Evolutionary conservation across 169 alveolate genomes (phyloP).

Genomic region (Plasmodium coatneyi): DNA sequence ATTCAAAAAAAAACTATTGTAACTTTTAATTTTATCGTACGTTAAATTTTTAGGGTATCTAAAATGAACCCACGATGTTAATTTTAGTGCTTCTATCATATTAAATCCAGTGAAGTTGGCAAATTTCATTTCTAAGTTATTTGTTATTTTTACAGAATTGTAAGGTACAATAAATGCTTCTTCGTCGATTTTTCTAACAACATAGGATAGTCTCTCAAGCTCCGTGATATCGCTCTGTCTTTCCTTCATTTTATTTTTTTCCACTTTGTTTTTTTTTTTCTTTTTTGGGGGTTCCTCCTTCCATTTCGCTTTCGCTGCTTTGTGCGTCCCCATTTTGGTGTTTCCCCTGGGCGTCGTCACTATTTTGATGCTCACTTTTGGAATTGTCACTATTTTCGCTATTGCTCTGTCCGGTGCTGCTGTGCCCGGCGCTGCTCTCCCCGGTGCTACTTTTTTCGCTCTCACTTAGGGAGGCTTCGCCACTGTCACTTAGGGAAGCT

Average conservation of each 20-base stretch:
- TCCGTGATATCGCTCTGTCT: slow-evolving; percentile 24
- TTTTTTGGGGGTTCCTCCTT: background rate
- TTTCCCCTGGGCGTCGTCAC: background rate
- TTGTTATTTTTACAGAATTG: slow-evolving; percentile 52
- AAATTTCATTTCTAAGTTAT: slow-evolving; percentile 60
- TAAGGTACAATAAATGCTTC: slow-evolving; percentile 64
- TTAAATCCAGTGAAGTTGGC: slow-evolving; percentile 41
- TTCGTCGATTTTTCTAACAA: slow-evolving; percentile 32
- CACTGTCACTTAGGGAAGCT: background rate
- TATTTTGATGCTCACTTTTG: background rate
- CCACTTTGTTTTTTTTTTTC: background rate
- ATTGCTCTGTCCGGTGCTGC: background rate
- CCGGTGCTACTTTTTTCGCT: background rate
- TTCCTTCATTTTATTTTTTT: slow-evolving; percentile 12
- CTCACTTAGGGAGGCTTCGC: background rate
- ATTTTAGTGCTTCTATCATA: slow-evolving; percentile 60
- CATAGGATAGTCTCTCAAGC: slow-evolving; percentile 27
- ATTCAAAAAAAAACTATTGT: slow-evolving; percentile 52
- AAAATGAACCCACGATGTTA: slow-evolving; percentile 73
- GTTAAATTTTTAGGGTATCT: slow-evolving; percentile 69
- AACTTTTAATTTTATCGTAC: slow-evolving; percentile 56
- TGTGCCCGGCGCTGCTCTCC: background rate
- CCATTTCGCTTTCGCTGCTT: background rate
- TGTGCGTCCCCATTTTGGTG: background rate
- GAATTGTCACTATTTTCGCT: background rate